Base-by-base conservation (phyloP, 352 stramenopile species). In the Globisporangium radiosum region DNA sequence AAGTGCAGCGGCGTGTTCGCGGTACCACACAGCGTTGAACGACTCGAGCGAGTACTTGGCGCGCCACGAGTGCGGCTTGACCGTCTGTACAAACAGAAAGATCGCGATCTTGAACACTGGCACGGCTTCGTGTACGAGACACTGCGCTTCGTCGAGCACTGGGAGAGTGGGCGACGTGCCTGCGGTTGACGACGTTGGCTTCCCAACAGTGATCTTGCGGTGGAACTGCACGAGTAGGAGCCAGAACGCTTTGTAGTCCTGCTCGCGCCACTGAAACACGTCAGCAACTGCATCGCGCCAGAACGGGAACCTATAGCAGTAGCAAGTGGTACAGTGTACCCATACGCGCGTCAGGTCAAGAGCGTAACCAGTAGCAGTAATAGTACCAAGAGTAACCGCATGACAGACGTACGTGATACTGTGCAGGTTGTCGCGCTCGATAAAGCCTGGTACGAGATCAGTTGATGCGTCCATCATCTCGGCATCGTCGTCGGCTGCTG, bases 161-260 rank as follows among this genome's bases (percentile, higher is more conserved):
- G 17, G 17, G 17, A 19, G 17, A 19, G 17, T 19, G 17, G 0
- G 17, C 17, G 17, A 19, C 17, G 17, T 19, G 17, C 17, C 17
- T 0, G 54, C 51, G 0, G 58, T 65, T 1, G 56, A 15, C 2
- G 58, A 62, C 19, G 53, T 59, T 47, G 71, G 57, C 17, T 73
- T 65, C 45, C 71, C 71, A 3, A 88, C 69, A 0, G 63, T 65
- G 53, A 90, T 85, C 63, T 85, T 79, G 47, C 79, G 78, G 64
- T 92, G 85, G 58, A 92, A 87, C 17, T 85, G 75, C 54, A 89
- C 73, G 13, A 94, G 66, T 47, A 92, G 60, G 62, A 94, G 64
- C 85, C 85, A 94, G 52, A 94, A 92, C 56, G 78, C 78, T 56
- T 83, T 74, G 60, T 87, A 92, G 57, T 94, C 80, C 66, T 90